Base-by-base conservation (phyloP, 2,329 filamentous ascomycete species). In the Xylariaceae sp. region DNA sequence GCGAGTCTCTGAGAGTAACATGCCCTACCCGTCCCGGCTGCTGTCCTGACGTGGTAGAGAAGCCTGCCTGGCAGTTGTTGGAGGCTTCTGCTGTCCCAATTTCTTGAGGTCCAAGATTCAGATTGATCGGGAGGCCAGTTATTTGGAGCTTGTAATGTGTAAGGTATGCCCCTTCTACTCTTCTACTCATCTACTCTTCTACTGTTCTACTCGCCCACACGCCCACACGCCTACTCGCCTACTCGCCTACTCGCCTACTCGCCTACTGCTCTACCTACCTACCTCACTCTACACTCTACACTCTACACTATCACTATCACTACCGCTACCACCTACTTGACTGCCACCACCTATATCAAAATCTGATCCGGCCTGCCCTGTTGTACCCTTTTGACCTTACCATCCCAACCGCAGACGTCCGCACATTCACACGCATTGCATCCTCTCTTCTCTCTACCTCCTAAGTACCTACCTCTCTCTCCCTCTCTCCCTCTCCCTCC, bases 321-420 rank as follows among this genome's bases (percentile, higher is more conserved):
- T 19, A 19, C 19, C 19, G 19, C 19, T 19, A 19, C 19, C 19
- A 19, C 19, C 19, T 19, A 19, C 19, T 19, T 19, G 19, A 19
- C 19, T 19, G 8, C 43, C n/a, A 29, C 42, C 11, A 44, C 43
- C 29, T 32, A 53, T 46, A 53, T 37, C 43, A 52, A 52, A 54
- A 55, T 57, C 56, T 54, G 53, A 47, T 49, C 39, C 49, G 44
- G 40, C 54, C 55, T 57, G 51, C 51, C 19, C 60, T 62, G 61
- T 59, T 63, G 59, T 59, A 63, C 62, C 58, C 60, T 61, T 57
- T 19, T 19, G 19, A 19, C 19, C 19, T 19, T 19, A 19, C 19
- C 56, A 57, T 51, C 47, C 53, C 49, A 57, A 51, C 37, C 48
- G 34, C 43, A 49, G 8, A 27, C 40, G 19, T 8, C 2, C 39